Evolutionary conservation across 805 yeast genomes (phyloP).

Genomic region (Grigorovia yakushimaensis): DNA sequence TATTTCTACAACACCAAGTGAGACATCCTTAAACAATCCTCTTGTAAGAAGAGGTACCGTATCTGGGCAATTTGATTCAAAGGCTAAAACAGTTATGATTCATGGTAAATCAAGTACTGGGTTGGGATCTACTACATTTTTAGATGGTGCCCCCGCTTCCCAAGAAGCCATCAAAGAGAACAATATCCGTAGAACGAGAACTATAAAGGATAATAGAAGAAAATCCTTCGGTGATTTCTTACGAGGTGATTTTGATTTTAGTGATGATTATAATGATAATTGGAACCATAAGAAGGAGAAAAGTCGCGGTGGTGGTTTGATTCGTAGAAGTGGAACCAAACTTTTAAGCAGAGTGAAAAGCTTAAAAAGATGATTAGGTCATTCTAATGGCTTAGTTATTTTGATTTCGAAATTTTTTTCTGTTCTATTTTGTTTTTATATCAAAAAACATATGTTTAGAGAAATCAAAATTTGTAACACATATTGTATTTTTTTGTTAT

Average conservation of each 20-base stretch:
- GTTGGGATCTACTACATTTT: slow-evolving; percentile 79
- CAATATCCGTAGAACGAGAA: slow-evolving; percentile 61
- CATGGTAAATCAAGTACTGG: slow-evolving; percentile 86
- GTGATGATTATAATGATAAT: slow-evolving; percentile 1
- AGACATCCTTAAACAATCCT: slow-evolving; percentile 29
- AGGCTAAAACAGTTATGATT: slow-evolving; percentile 45
- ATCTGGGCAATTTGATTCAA: slow-evolving; percentile 61
- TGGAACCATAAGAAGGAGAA: slow-evolving; percentile 23
- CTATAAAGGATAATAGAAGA: slow-evolving; percentile 23
- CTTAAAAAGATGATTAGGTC: slow-evolving; percentile 45
- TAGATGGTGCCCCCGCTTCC: slow-evolving; percentile 93
- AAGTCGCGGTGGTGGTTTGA: background rate
- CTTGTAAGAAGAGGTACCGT: slow-evolving; percentile 37
- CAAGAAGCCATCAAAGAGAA: slow-evolving; percentile 32
- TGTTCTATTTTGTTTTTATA: background rate
- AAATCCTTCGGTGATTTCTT: slow-evolving; percentile 18
- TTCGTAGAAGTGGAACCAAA: slow-evolving; percentile 36
- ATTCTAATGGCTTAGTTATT: too few relatives aligned
- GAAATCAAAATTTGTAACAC: background rate
- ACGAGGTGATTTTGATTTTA: slow-evolving; percentile 21
- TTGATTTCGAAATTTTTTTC: background rate
- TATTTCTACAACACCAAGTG: slow-evolving; percentile 1
- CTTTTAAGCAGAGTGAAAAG: slow-evolving; percentile 79
- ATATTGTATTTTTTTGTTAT: background rate
- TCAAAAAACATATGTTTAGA: background rate